These are phyloP conservation scores for Incumbomyces lentus DNA, from an alignment of 2,329 filamentous ascomycete genomes.

Conservation along the genomic window DNA sequence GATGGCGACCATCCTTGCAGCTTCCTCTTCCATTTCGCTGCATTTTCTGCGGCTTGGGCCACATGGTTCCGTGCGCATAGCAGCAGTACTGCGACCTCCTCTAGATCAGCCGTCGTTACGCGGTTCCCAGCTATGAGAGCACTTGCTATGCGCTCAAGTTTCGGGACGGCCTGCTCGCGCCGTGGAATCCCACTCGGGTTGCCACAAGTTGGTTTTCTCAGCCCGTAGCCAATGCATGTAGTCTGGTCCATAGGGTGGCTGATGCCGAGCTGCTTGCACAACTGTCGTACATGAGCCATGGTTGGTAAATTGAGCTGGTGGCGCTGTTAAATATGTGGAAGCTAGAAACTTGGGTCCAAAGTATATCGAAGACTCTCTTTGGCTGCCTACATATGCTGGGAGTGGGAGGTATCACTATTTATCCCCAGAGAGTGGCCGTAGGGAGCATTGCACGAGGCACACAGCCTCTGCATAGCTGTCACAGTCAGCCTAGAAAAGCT, in stretches of 20 bases:
- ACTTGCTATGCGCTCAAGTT: neutral
- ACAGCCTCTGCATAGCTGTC: no score
- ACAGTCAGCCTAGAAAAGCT: no score
- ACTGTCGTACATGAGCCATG: no score
- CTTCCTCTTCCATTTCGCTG: neutral
- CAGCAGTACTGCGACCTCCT: neutral
- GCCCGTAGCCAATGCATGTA: constrained; percentile 1
- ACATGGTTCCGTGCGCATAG: neutral
- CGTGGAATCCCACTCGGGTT: neutral
- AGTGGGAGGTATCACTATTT: no score
- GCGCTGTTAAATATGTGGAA: no score
- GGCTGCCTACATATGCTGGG: no score
- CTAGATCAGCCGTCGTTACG: neutral
- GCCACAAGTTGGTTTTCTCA: neutral
- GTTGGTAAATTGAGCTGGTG: no score
- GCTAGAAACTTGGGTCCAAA: no score
- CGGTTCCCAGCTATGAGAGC: neutral
- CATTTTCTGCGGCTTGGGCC: neutral
- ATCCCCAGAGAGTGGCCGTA: no score
- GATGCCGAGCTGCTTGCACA: neutral
- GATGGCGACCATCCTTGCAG: neutral
- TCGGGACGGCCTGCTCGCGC: neutral
- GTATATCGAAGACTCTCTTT: no score
- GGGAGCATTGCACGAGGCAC: no score
- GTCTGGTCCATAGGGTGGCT: neutral